Conservation (phyloP, 202 grass and related monocot genomes). For the Panicum hallii region DNA sequence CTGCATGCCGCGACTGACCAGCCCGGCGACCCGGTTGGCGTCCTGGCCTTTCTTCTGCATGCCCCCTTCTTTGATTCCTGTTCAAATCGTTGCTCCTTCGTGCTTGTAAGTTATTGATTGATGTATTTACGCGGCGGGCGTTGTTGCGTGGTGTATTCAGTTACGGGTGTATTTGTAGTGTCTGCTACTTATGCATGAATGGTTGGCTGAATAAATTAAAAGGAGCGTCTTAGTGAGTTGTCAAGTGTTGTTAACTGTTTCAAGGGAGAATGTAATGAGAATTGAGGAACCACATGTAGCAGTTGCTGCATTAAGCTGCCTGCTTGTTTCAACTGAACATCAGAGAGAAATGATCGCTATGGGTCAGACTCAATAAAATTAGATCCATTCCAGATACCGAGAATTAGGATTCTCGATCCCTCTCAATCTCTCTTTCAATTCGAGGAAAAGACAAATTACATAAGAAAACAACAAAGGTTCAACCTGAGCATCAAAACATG, state of each 20-base stretch:
- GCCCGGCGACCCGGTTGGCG: not conserved
- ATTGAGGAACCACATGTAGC: not conserved
- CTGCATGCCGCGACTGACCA: slow-evolving; percentile 42
- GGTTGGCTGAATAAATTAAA: slow-evolving; percentile 21
- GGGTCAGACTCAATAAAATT: too few species aligned
- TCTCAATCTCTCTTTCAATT: too few species aligned
- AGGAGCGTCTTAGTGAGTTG: not conserved
- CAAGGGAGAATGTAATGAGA: not conserved
- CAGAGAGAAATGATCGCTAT: not conserved
- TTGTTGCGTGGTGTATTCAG: not conserved
- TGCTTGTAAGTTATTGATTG: slow-evolving; percentile 39
- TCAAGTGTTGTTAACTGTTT: not conserved
- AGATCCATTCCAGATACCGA: too few species aligned
- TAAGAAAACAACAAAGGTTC: not conserved
- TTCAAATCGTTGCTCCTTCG: not conserved
- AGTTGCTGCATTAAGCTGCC: not conserved
- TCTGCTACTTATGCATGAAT: slow-evolving; percentile 43
- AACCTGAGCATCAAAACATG: not conserved
- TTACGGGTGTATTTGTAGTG: slow-evolving; percentile 12
- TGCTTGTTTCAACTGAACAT: not conserved
- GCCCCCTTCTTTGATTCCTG: slow-evolving; percentile 40
- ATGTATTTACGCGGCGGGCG: not conserved
- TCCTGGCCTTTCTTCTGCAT: slow-evolving; percentile 37
- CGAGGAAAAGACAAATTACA: not conserved
- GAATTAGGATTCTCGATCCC: too few species aligned